Base-by-base conservation (phyloP, 2,329 filamentous ascomycete species). In the Botrytis paeoniae region DNA sequence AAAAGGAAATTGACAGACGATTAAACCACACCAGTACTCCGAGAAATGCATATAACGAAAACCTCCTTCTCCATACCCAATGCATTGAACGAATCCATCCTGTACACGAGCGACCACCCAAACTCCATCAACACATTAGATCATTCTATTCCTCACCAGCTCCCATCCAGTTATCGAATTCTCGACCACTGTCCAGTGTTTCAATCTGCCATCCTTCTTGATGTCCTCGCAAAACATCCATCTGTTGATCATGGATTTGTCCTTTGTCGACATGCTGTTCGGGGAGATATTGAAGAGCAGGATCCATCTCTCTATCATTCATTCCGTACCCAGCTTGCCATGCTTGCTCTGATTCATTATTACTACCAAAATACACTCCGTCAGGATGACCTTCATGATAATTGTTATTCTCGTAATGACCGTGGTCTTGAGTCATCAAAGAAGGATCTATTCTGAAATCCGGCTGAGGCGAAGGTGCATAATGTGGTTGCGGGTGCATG, bases 91-190 rank as follows among this genome's bases (percentile, higher is more conserved):
- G n/a, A 57, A 57, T 29, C 14, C 51, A 73, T 43, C 69, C 59
- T 71, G 39, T 73, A 62, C 71, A 63, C 39, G 20, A 37, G 45
- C 22, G 57, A 41, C 63, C n/a, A n/a, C 39, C 51, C 25, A 22
- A 41, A 70, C 72, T 69, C 62, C 54, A 54, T 66, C 54, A 41
- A 37, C 29, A n/a, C 25, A 20, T 59, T 25, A 32, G 37, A 35
- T n/a, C 20, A 20, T 20, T 37, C 66, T 51, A 72, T 69, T 60
- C 64, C 69, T 70, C 72, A 25, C 77, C 77, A 20, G 71, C 73
- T 37, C 77, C 76, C 76, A 80, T 78, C 80, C 80, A 81, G 57
- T 80, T 80, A 29, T 81, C 79, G 69, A 81, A 81, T 61, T 81
- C 79, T 22, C 74, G 77, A 39, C 77, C 78, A 29, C 73, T 75